Evolutionary conservation across 169 alveolate genomes (phyloP), one percentile per base, ranked within the genome.

Genomic region (Theileria parva): DNA sequence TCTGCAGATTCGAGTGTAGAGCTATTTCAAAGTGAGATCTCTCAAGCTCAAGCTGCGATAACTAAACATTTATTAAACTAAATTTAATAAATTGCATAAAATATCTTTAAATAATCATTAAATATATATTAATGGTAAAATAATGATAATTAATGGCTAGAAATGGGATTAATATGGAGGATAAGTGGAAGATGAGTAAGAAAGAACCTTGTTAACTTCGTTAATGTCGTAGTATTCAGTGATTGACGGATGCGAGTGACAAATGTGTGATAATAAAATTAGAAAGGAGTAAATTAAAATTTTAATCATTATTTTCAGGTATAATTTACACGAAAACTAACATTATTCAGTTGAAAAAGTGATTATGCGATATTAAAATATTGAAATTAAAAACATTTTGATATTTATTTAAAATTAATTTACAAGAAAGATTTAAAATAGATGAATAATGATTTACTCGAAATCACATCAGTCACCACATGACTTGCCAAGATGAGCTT

Each of bases 41-140:
- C 23, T 77, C 84, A 25, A 83, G 79, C 63, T 83, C 86, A 48
- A 60, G 17, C 7, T 74, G 19, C 55, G 89, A 79, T 77, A 73
- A 69, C 85, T 63, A 15, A 5, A 28, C 2, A 79, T 34, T 34
- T n/a, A n/a, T 44, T 44, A 44, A 44, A 44, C 15, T 8, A 44
- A 44, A 44, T 44, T 44, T 4, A 11, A 44, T 11, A 0, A 44
- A 44, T 44, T 44, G 8, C 8, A 44, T 44, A 1, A 11, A 13
- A 44, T 8, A 13, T 4, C 1, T 4, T 4, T 1, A 4, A 44
- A 8, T 13, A 44, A 44, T 44, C 2, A 44, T 44, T 44, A 44
- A 1, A 2, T 44, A 44, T 44, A 44, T 4, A 44, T 4, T 44
- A 44, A 44, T 4, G 3, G 19, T 44, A 44, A 44, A 44, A 44